Evolutionary conservation across 140 eudicot genomes (phyloP).

Genomic region (Anethum foeniculum): DNA sequence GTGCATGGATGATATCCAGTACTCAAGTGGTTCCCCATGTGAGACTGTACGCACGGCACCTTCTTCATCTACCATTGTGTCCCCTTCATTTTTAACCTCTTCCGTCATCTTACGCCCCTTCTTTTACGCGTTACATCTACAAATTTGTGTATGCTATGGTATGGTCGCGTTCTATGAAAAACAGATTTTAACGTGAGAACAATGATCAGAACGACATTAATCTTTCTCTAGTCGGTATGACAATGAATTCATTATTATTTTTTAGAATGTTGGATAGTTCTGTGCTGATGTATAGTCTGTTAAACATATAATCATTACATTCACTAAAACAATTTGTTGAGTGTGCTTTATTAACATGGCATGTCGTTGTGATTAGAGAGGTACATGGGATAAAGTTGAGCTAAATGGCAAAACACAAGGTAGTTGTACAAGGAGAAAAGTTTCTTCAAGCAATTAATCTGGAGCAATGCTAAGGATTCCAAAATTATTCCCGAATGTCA

Average conservation of each 20-base stretch:
- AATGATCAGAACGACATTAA: not conserved
- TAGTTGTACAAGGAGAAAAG: conserved; percentile 5
- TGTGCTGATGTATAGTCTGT: not conserved
- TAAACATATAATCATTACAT: not conserved
- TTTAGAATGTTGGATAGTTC: not conserved
- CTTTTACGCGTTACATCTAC: not conserved
- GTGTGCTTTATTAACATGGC: conserved; percentile 7
- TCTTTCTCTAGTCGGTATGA: no score
- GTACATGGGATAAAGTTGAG: not conserved
- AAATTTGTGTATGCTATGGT: not conserved
- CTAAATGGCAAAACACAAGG: conserved; percentile 8
- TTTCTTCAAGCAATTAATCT: not conserved
- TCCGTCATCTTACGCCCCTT: not conserved
- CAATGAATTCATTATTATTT: no score
- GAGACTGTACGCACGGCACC: conserved; percentile 8
- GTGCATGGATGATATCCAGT: conserved; percentile 29
- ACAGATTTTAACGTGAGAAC: not conserved
- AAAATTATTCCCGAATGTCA: no score
- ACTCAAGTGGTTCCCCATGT: conserved; percentile 61
- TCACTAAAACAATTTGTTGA: not conserved
- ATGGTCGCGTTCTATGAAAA: not conserved
- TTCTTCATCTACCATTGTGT: conserved; percentile 8
- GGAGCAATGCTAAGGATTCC: no score
- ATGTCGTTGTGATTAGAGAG: conserved; percentile 6
- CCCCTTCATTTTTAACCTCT: conserved; percentile 18